phyloP scores from a whole-genome alignment of 225 moss, liverwort and hornwort species.

The Lunularia cruciata region DNA sequence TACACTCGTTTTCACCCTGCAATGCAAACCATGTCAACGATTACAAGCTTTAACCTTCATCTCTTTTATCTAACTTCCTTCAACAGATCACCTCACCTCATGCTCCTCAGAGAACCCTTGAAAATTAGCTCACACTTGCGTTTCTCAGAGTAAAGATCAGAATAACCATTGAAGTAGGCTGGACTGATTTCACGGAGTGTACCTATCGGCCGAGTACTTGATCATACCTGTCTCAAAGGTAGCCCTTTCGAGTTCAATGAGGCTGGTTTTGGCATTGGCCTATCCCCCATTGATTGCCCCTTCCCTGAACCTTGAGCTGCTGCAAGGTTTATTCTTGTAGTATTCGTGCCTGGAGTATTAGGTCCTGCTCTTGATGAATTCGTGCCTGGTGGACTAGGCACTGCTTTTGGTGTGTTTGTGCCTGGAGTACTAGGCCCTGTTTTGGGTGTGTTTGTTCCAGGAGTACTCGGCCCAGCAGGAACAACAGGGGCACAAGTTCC shows the following conservation, averaged over 20 bases:
- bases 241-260: conserved; percentile 78
- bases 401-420: neutral
- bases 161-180: too few relatives aligned
- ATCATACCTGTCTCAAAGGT: conserved; percentile 72
- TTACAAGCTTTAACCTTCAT: too few relatives aligned
- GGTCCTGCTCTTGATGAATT: neutral
- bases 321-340: neutral
- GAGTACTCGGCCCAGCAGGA: neutral
- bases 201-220: too few relatives aligned
- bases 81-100: too few relatives aligned
- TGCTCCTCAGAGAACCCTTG: too few relatives aligned
- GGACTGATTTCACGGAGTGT: too few relatives aligned
- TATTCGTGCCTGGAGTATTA: neutral
- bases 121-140: too few relatives aligned
- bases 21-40: conserved; percentile 6
- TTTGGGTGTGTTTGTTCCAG: neutral
- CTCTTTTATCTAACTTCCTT: too few relatives aligned
- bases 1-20: conserved; percentile 81
- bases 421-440: neutral
- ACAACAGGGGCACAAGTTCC: conserved; percentile 4
- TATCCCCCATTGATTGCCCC: conserved; percentile 13
- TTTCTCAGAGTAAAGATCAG: too few relatives aligned
- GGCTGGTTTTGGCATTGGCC: conserved; percentile 37
- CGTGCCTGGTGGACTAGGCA: neutral
- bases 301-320: conserved; percentile 11